Evolutionary conservation across 352 stramenopile species (phyloP).

Genomic region (Globisporangium rhizosaccharum): DNA sequence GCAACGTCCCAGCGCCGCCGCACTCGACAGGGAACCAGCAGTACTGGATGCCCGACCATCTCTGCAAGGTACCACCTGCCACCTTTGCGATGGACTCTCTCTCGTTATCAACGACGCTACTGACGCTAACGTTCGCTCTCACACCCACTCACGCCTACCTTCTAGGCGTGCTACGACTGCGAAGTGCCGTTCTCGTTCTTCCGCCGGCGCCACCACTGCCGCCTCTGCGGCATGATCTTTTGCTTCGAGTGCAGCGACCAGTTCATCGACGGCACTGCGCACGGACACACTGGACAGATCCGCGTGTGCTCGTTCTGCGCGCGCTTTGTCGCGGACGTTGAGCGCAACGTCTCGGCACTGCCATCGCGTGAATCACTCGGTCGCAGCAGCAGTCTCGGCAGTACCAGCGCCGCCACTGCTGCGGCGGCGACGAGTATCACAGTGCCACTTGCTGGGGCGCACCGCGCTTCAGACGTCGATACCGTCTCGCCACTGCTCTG

Average conservation of each 20-base stretch:
- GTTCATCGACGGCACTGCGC: conserved; percentile 55
- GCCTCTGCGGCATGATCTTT: conserved; percentile 83
- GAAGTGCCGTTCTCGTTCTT: conserved; percentile 78
- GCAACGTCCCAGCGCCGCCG: conserved; percentile 23
- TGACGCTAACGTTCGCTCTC: background rate
- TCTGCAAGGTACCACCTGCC: conserved; percentile 54
- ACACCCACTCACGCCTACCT: background rate
- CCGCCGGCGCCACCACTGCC: conserved; percentile 77
- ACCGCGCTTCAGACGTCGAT: conserved; percentile 3
- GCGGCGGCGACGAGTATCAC: background rate
- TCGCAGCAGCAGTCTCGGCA: conserved; percentile 5
- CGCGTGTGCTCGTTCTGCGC: conserved; percentile 79
- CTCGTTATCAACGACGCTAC: too few relatives aligned
- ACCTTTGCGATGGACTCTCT: too few relatives aligned
- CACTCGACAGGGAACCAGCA: conserved; percentile 46
- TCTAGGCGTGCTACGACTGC: conserved; percentile 81
- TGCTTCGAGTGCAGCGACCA: conserved; percentile 80
- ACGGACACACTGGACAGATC: conserved; percentile 50
- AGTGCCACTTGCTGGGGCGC: background rate
- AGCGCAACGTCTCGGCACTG: conserved; percentile 23
- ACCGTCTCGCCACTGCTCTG: conserved; percentile 11
- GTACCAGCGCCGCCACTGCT: conserved; percentile 2
- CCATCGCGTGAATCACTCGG: conserved; percentile 8
- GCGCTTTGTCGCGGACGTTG: conserved; percentile 36
- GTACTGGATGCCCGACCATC: conserved; percentile 85